Percentiles rank a stretch among this genome's conserved stretches.
These are phyloP conservation scores for Neonectria sp. DNA, from an alignment of 2,329 filamentous ascomycete species.

Conservation along the genomic window DNA sequence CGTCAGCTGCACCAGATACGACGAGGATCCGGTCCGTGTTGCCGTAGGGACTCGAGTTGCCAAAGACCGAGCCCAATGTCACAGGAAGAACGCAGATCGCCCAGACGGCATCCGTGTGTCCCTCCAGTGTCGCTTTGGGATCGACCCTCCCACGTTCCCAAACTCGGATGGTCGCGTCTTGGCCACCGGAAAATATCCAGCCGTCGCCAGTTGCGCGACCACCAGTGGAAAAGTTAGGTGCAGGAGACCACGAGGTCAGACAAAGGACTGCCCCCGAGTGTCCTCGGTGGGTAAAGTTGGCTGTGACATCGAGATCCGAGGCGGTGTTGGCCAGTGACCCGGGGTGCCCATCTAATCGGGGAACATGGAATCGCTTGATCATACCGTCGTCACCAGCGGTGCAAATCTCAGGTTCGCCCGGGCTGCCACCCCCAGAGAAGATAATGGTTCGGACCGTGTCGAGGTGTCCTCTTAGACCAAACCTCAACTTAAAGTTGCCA, in stretches of 20 bases:
- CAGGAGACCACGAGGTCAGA: slow-evolving; percentile 88
- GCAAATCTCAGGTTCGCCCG: slow-evolving; percentile 96
- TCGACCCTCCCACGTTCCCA: slow-evolving; percentile 97
- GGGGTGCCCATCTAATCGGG: slow-evolving; percentile 76
- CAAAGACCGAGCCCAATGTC: slow-evolving; percentile 85
- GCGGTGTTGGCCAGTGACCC: slow-evolving; percentile 64
- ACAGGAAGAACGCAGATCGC: slow-evolving; percentile 92
- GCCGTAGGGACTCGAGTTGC: slow-evolving; percentile 80
- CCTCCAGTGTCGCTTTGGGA: slow-evolving; percentile 93
- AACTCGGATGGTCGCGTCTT: slow-evolving; percentile 92
- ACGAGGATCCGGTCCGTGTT: slow-evolving; percentile 88
- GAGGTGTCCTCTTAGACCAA: slow-evolving; percentile 91
- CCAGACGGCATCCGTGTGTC: slow-evolving; percentile 97
- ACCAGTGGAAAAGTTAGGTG: slow-evolving; percentile 90
- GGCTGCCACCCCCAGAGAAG: slow-evolving; percentile 96
- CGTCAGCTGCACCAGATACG: slow-evolving; percentile 93
- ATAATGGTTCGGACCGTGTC: slow-evolving; percentile 96
- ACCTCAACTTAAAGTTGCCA: slow-evolving; percentile 90
- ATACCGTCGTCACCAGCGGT: slow-evolving; percentile 96
- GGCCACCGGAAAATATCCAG: slow-evolving; percentile 98
- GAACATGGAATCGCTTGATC: slow-evolving; percentile 97
- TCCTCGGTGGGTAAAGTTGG: slow-evolving; percentile 95
- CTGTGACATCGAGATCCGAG: slow-evolving; percentile 90
- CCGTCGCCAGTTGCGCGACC: slow-evolving; percentile 92
- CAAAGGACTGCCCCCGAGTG: slow-evolving; percentile 93